These are phyloP conservation scores for Mycena rebaudengoi DNA, from an alignment of 768 basidiomycete species.

Conservation along the genomic window DNA sequence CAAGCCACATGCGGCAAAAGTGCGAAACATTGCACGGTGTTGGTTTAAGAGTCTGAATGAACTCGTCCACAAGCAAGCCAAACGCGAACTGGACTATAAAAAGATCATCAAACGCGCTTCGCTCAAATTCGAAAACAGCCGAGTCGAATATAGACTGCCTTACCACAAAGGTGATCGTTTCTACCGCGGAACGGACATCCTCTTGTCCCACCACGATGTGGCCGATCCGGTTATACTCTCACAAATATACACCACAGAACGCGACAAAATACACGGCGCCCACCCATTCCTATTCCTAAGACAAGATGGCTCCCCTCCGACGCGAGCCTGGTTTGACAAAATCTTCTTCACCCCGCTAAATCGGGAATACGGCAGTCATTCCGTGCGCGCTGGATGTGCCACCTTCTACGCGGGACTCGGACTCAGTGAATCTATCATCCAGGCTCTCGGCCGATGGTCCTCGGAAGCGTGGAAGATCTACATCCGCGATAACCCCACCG, in stretches of 20 bases:
- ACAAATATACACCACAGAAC: conserved; percentile 5
- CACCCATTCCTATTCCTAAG: conserved; percentile 29
- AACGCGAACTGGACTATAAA: too few relatives aligned
- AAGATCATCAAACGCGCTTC: conserved; percentile 36
- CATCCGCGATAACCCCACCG: conserved; percentile 11
- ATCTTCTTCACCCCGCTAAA: conserved; percentile 24
- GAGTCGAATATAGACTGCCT: conserved; percentile 34
- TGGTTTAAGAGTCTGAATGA: too few relatives aligned
- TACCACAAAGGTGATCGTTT: conserved; percentile 42
- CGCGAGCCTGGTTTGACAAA: conserved; percentile 31
- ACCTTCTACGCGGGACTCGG: conserved; percentile 36
- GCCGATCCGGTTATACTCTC: conserved; percentile 30
- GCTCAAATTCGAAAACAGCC: conserved; percentile 17
- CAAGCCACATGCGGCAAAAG: too few relatives aligned
- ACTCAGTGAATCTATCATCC: conserved; percentile 32
- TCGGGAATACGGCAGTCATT: conserved; percentile 33
- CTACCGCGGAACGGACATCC: conserved; percentile 33
- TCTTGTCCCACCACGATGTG: conserved; percentile 27
- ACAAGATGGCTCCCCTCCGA: conserved; percentile 30
- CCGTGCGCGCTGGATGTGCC: conserved; percentile 31
- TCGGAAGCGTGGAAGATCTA: conserved; percentile 36
- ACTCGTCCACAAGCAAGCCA: too few relatives aligned
- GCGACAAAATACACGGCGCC: conserved; percentile 22
- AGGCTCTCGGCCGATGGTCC: conserved; percentile 34
- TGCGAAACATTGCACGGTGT: too few relatives aligned